Evolutionary conservation across 2,329 filamentous ascomycete genomes (phyloP).

Genomic region (Scolecobasidium constrictum): DNA sequence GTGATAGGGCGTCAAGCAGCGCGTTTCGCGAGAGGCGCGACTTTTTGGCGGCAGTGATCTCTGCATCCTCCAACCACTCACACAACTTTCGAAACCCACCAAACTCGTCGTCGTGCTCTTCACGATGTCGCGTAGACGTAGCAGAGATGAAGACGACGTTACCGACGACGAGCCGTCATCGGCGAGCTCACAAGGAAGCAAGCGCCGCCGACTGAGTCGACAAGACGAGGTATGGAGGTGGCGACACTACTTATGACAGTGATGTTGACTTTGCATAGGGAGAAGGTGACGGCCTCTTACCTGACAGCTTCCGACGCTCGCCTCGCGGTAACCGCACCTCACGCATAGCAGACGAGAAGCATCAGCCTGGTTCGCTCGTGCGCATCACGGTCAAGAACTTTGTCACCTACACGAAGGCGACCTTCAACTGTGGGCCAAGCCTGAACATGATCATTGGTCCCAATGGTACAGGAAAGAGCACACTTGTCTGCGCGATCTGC

Average conservation of each 20-base stretch:
- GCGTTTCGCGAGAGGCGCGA: too few relatives aligned
- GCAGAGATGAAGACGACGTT: background rate
- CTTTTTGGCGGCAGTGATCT: too few relatives aligned
- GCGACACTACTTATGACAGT: background rate
- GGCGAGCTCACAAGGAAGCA: slow-evolving; percentile 6
- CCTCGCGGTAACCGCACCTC: background rate
- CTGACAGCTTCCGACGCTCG: slow-evolving; percentile 7
- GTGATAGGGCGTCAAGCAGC: too few relatives aligned
- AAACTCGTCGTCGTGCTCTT: too few relatives aligned
- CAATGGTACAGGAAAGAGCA: slow-evolving; percentile 98
- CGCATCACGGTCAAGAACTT: slow-evolving; percentile 81
- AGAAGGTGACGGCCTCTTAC: slow-evolving; percentile 5
- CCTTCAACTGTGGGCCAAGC: slow-evolving; percentile 83
- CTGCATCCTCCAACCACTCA: too few relatives aligned
- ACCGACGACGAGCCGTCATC: background rate
- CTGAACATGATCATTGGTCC: slow-evolving; percentile 98
- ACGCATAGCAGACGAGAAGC: slow-evolving; percentile 11
- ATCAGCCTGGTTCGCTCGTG: slow-evolving; percentile 74
- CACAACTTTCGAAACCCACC: too few relatives aligned
- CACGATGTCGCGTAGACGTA: background rate
- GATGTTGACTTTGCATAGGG: background rate
- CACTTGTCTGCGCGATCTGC: slow-evolving; percentile 92
- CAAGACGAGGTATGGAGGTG: background rate
- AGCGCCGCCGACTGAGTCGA: slow-evolving; percentile 4
- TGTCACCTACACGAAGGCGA: slow-evolving; percentile 86